Base-by-base conservation (phyloP, 2,329 filamentous ascomycete species). In the Ophiostoma perfectum region DNA sequence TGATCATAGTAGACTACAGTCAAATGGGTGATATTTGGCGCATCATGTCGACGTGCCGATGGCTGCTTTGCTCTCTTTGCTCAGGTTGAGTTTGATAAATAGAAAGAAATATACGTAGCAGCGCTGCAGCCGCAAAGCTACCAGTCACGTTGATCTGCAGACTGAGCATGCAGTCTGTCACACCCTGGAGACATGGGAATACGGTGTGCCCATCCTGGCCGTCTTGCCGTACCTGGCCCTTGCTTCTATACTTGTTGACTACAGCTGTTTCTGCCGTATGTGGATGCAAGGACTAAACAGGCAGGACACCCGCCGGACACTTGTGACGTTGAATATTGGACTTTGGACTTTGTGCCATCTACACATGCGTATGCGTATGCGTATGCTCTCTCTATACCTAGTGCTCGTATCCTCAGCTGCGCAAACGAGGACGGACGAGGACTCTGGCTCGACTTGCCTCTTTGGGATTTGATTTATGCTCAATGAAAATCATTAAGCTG, bases 151-250 rank as follows among this genome's bases (percentile, higher is more conserved):
- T 27, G 27, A 27, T 27, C 27, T 27, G 27, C 27, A 27, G 27
- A 27, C 27, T 27, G 27, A 27, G 27, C 27, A 27, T 18, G 49
- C 18, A 55, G 49, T 8, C 49, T 55, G 49, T 55, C 49, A 55
- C 49, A 55, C 49, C 49, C 49, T 16, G 49, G 49, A 55, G 49
- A 55, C 49, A 55, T 36, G 49, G 49, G 49, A 27, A 55, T 55
- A 9, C 49, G 49, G 49, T 55, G 49, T 55, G 18, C 45, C 27
- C 49, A 8, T 4, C 27, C 27, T 27, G 27, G 27, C 49, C 47
- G 47, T 52, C 49, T 55, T 55, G 7, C n/a, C 49, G 49, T 55
- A 9, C 49, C 49, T 55, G 49, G 49, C 49, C 49, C 49, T 55
- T 55, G 49, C 49, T 55, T 55, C n/a, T 55, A 3, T 8, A 36